phyloP scores from a whole-genome alignment of 495 filamentous ascomycete species.

The Tuber magnatum region DNA sequence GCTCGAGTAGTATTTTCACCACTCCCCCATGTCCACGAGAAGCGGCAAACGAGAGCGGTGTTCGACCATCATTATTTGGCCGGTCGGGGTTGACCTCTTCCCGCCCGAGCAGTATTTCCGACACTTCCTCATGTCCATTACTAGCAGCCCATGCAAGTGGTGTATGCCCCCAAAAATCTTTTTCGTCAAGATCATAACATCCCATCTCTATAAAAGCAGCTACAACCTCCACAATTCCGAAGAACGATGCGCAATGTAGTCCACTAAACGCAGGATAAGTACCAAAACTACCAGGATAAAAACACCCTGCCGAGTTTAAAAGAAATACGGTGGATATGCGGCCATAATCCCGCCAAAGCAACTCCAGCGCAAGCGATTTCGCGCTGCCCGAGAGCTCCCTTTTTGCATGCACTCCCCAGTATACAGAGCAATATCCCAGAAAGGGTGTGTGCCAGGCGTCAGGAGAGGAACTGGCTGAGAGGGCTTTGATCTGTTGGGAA shows the following conservation, averaged over 20 bases:
- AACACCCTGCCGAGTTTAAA: background rate
- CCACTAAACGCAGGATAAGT: background rate
- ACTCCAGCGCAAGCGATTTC: background rate
- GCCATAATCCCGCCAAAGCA: background rate
- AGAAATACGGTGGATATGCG: background rate
- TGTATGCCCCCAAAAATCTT: background rate
- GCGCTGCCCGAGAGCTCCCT: background rate
- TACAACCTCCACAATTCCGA: background rate
- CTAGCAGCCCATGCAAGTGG: background rate
- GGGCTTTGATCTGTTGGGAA: background rate
- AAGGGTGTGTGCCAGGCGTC: background rate
- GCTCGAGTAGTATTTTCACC: background rate
- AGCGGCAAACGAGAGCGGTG: background rate
- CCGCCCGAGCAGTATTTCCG: background rate
- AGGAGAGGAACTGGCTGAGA: background rate
- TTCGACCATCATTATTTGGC: background rate
- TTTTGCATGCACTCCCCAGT: background rate
- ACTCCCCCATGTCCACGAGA: background rate
- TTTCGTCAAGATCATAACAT: background rate
- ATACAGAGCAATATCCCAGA: background rate
- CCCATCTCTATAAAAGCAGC: background rate
- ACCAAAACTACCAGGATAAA: fast-evolving
- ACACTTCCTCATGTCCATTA: background rate
- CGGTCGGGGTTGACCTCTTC: background rate
- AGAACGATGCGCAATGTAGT: background rate